Evolutionary conservation across 2,329 filamentous ascomycete genomes (phyloP).

Genomic region (Botrytis squamosa): DNA sequence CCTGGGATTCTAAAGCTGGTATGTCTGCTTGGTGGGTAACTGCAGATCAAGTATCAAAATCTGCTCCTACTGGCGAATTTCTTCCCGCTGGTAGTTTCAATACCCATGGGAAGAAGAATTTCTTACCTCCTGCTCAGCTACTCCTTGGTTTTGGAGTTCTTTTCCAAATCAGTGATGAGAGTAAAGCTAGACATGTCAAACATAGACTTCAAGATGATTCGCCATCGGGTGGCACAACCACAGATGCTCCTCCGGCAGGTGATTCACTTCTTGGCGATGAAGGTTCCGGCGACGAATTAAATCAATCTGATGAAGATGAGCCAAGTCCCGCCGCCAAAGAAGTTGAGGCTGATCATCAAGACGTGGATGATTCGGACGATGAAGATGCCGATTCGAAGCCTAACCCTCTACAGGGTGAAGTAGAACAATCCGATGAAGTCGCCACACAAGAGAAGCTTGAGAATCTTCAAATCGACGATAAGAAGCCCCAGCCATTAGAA

Average conservation of each 20-base stretch:
- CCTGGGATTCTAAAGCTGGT: constrained; percentile 94
- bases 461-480: constrained; percentile 23
- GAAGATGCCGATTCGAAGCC: constrained; percentile 32
- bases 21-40: constrained; percentile 97
- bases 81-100: constrained; percentile 76
- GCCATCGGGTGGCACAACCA: not conserved
- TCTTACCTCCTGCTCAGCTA: constrained; percentile 80
- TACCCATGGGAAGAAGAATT: constrained; percentile 85
- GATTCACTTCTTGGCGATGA: constrained; percentile 1
- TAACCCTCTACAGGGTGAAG: constrained; percentile 31
- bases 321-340: constrained; percentile 8
- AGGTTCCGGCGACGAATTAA: constrained; percentile 26
- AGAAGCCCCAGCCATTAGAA: constrained; percentile 25
- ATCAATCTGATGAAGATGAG: constrained; percentile 34
- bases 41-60: constrained; percentile 87
- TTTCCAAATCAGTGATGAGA: constrained; percentile 87
- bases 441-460: constrained; percentile 30
- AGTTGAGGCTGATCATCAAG: constrained; percentile 26
- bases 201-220: constrained; percentile 56
- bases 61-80: constrained; percentile 74
- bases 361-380: constrained; percentile 33
- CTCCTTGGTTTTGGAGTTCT: constrained; percentile 84
- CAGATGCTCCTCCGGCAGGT: constrained; percentile 8
- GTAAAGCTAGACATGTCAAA: constrained; percentile 75
- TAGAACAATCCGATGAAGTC: constrained; percentile 32